Evolutionary conservation across 176 grass and related monocot species (phyloP), one percentile per base, ranked within the genome.

Genomic region (Cymbopogon citratus): DNA sequence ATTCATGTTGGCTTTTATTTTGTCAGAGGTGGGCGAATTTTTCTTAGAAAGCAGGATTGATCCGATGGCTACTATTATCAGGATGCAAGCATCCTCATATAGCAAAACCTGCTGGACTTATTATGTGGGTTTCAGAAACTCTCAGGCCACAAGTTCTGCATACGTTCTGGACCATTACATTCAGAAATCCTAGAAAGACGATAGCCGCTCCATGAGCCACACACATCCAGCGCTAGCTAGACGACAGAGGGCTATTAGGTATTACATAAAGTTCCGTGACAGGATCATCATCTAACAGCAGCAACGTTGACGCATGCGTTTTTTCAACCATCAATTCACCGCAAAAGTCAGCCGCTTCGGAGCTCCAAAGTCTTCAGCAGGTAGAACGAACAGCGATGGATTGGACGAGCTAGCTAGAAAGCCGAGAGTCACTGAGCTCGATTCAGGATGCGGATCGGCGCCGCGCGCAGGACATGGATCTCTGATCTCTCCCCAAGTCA

Each of bases 291-390:
- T 43, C 68, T 3, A 59, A 24, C 54, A 24, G 1, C 52, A 57
- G 12, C 21, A 33, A 35, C 63, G 48, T 33, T n/a, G 87, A 73
- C 59, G 11, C 61, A 25, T 39, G 16, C 45, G 9, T 15, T 1
- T 38, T 21, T 31, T 38, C 51, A 26, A 31, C 48, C 61, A 75
- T 41, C 31, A 64, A 5, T 71, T 3, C n/a, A 3, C 5, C 9
- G 1, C n/a, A 1, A 77, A 85, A 77, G 83, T 85, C 83, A 85
- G 87, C 66, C 40, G 57, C 43, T 51, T 29, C 52, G 19, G 4
- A 34, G 76, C 63, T 63, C 29, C 71, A 21, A 71, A 71, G 71
- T 81, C 87, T 29, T n/a, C 0, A 31, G 46, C 60, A 81, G 82
- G 82, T 81, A 40, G 82, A 52, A 10, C 0, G 77, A 57, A 74